Evolutionary conservation across 1,139 yeast genomes (phyloP).

Genomic region (Taphrina flavorubra): DNA sequence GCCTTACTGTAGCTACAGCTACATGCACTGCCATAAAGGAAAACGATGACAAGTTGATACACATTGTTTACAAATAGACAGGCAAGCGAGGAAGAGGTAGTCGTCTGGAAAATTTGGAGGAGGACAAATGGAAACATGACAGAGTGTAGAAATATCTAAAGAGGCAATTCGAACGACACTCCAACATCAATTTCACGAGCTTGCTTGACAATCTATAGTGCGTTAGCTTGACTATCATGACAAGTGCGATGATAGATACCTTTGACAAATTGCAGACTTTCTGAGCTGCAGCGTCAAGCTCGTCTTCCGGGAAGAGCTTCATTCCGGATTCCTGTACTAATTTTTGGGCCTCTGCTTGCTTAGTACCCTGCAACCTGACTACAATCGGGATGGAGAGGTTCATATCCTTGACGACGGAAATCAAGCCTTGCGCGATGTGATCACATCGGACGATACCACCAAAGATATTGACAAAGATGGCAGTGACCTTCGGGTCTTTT

Average conservation of each 20-base stretch:
- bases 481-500: slow-evolving; percentile 86
- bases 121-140: neutral
- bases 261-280: slow-evolving; percentile 66
- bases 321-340: slow-evolving; percentile 87
- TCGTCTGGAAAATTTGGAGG: no score
- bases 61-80: neutral
- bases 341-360: slow-evolving; percentile 85
- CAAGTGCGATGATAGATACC: slow-evolving; percentile 1
- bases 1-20: neutral
- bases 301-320: slow-evolving; percentile 88
- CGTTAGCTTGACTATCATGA: slow-evolving; percentile 9
- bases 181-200: slow-evolving; percentile 60
- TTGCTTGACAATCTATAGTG: slow-evolving; percentile 47
- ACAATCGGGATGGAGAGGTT: slow-evolving; percentile 91
- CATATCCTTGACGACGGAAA: slow-evolving; percentile 88
- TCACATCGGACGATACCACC: slow-evolving; percentile 99
- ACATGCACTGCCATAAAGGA: no score
- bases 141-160: slow-evolving; percentile 48
- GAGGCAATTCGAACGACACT: slow-evolving; percentile 58
- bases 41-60: no score
- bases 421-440: slow-evolving; percentile 95
- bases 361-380: slow-evolving; percentile 98
- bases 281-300: slow-evolving; percentile 96
- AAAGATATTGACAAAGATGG: slow-evolving; percentile 96
- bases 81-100: neutral